Percentiles rank a stretch among this genome's conserved stretches.
Conservation (phyloP, 805 yeast genomes). For the Lachancea fermentati region DNA sequence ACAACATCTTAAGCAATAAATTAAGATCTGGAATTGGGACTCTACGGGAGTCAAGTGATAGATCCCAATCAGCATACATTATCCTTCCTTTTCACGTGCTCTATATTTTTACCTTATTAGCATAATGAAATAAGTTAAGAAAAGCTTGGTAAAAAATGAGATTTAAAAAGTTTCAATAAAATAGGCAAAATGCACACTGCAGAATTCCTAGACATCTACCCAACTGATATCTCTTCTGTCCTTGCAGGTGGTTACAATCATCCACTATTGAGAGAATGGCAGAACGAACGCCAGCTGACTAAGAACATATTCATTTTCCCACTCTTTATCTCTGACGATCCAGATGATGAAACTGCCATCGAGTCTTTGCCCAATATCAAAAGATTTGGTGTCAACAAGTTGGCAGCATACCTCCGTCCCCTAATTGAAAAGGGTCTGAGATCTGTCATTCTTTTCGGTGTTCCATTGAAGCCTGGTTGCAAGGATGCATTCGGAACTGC, state of each 20-base stretch:
- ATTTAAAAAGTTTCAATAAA: neutral
- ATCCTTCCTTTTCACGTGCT: too few species aligned
- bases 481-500: conserved; percentile 82
- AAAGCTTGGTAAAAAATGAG: too few species aligned
- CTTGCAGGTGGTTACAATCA: conserved; percentile 94
- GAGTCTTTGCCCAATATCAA: conserved; percentile 83
- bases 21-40: too few species aligned
- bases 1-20: too few species aligned
- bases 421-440: conserved; percentile 76
- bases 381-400: conserved; percentile 76
- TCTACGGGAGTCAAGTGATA: too few species aligned
- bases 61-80: too few species aligned
- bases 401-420: conserved; percentile 62
- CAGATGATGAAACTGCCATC: conserved; percentile 72
- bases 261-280: conserved; percentile 88
- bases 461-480: conserved; percentile 65
- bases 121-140: too few species aligned
- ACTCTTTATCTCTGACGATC: conserved; percentile 72
- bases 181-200: conserved; percentile 54
- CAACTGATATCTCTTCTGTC: conserved; percentile 64
- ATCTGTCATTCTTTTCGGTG: conserved; percentile 89
- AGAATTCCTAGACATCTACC: conserved; percentile 53
- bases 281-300: conserved; percentile 71
- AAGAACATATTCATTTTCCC: conserved; percentile 93
- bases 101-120: too few species aligned